Evolutionary conservation across 805 yeast species (phyloP).

Genomic region (Pichia californica): DNA sequence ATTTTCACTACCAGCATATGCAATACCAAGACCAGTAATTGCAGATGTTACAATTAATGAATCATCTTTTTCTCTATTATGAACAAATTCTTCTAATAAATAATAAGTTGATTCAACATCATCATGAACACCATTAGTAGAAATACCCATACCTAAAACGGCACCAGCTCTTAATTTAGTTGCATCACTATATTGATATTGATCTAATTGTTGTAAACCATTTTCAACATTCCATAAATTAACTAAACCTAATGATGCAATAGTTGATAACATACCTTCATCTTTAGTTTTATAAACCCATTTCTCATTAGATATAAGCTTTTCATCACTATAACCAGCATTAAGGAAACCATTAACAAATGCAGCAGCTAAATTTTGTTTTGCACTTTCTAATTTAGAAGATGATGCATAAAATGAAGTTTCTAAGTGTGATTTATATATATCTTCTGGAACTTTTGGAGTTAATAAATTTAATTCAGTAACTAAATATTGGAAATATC

Average conservation of each 20-base stretch:
- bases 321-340: slow-evolving; percentile 86
- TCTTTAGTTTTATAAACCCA: slow-evolving; percentile 94
- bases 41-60: slow-evolving; percentile 69
- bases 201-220: slow-evolving; percentile 86
- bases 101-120: slow-evolving; percentile 92
- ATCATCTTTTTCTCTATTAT: slow-evolving; percentile 42
- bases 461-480: slow-evolving; percentile 83
- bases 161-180: slow-evolving; percentile 95
- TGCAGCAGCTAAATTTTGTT: slow-evolving; percentile 90
- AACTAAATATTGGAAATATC: slow-evolving; percentile 71
- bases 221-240: slow-evolving; percentile 87
- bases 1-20: slow-evolving; percentile 91
- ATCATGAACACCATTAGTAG: slow-evolving; percentile 89
- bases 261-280: slow-evolving; percentile 83
- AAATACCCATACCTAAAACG: slow-evolving; percentile 87
- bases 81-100: slow-evolving; percentile 67
- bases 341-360: slow-evolving; percentile 90
- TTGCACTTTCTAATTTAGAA: slow-evolving; percentile 74
- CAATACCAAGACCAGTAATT: slow-evolving; percentile 85
- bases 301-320: slow-evolving; percentile 60
- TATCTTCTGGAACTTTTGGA: slow-evolving; percentile 92
- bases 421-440: slow-evolving; percentile 87
- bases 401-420: slow-evolving; percentile 49
- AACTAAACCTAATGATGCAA: slow-evolving; percentile 86
- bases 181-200: slow-evolving; percentile 78